Evolutionary conservation across 2,329 filamentous ascomycete genomes (phyloP), one percentile per base, ranked within the genome.

Genomic region (Pseudopithomyces chartarum): DNA sequence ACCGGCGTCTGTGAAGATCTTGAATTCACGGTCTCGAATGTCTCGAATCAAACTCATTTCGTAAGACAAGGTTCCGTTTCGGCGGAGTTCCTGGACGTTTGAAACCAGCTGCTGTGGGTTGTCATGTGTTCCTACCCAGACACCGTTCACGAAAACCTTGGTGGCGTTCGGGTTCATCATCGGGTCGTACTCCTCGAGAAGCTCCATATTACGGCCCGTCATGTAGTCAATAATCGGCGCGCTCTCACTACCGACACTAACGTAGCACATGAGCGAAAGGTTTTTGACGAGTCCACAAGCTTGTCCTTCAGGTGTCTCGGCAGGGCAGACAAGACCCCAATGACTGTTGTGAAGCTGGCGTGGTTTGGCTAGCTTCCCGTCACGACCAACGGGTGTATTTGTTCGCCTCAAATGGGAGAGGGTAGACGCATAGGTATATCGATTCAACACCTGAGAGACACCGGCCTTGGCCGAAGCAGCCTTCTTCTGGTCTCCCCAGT

Each of bases 401-500:
- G 96, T 99, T 71, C 95, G 89, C 68, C 96, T 89, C 78, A 99
- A 85, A 88, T 99, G 96, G 17, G 95, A 99, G 42, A 99, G 80
- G 0, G 94, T 98, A 39, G 96, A 99, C 15, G 95, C 88, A 73
- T 97, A 99, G 0, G 96, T 98, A 76, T 98, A 99, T 74, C 95
- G 87, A 81, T 97, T 99, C 70, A 99, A 80, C 79, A 99, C 96
- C 79, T 99, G 95, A 46, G 94, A 98, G 45, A 99, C 95, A 83
- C 95, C 96, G 45, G 95, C 95, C 62, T 96, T 98, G 1, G 93
- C 91, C 66, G 90, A 94, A 68, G 91, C 90, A 19, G 95, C 93
- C 82, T 98, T 99, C 85, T 98, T 99, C 81, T 99, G 95, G 65
- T 99, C 95, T 71, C 95, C 96, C 96, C 95, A 99, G 79, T 99